Evolutionary conservation across 306 rosid genomes (phyloP).

Genomic region (Medicago lupulina): DNA sequence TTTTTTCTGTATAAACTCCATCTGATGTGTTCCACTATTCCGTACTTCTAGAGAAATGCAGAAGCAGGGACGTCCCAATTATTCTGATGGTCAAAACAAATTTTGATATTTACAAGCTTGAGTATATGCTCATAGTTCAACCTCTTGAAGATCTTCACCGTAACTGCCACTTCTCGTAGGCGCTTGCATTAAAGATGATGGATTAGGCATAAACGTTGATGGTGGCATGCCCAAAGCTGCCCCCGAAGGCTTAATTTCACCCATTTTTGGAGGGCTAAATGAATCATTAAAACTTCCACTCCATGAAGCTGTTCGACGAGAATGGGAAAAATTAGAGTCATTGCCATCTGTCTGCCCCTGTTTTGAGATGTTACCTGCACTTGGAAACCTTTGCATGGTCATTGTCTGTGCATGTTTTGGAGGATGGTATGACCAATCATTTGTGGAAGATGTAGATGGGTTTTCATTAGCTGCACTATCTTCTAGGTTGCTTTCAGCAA

Average conservation of each 20-base stretch:
- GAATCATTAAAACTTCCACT: conserved; percentile 64
- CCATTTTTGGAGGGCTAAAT: conserved; percentile 50
- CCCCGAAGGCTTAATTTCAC: conserved; percentile 56
- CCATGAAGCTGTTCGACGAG: conserved; percentile 90
- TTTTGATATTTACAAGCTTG: conserved; percentile 77
- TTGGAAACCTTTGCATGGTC: conserved; percentile 69
- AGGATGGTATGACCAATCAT: conserved; percentile 57
- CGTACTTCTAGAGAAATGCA: conserved; percentile 49
- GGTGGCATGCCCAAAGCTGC: conserved; percentile 62
- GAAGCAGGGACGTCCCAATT: conserved; percentile 57
- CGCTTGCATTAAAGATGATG: conserved; percentile 46
- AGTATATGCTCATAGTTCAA: conserved; percentile 73
- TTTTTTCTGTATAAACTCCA: conserved; percentile 47
- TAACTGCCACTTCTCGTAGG: conserved; percentile 56
- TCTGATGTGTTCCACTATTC: conserved; percentile 47
- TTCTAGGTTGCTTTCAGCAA: conserved; percentile 72
- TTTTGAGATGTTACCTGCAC: conserved; percentile 60
- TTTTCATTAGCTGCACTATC: conserved; percentile 43
- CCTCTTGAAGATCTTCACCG: conserved; percentile 85
- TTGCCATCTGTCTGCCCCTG: conserved; percentile 42
- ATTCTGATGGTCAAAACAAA: conserved; percentile 65
- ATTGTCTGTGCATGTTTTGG: conserved; percentile 33
- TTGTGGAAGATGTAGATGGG: conserved; percentile 56
- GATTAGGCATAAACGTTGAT: conserved; percentile 50
- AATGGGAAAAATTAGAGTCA: conserved; percentile 45